These are phyloP conservation scores for Lichtheimia corymbifera DNA, from an alignment of 371 early-diverging fungal species.

Conservation along the genomic window DNA sequence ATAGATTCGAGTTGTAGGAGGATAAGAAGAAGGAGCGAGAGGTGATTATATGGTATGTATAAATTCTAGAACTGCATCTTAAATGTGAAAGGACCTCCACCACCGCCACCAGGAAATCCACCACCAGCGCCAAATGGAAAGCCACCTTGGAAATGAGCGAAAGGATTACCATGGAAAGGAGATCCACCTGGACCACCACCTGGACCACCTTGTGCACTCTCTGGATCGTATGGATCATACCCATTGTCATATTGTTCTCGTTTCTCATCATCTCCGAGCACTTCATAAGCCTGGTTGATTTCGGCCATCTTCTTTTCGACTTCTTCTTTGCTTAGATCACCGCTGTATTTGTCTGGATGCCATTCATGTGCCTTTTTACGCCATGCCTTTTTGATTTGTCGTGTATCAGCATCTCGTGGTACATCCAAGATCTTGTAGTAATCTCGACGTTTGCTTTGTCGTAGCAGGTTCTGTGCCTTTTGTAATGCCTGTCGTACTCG, in stretches of 20 bases:
- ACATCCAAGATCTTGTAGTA: constrained; percentile 94
- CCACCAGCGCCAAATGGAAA: constrained; percentile 47
- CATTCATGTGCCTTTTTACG: constrained; percentile 84
- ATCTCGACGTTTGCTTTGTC: constrained; percentile 77
- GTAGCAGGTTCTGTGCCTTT: constrained; percentile 70
- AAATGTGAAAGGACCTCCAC: constrained; percentile 59
- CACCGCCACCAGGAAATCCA: constrained; percentile 58
- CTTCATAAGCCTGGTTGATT: constrained; percentile 93
- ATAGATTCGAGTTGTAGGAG: neutral
- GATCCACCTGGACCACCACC: constrained; percentile 27
- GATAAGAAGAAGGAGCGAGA: neutral
- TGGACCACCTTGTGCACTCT: constrained; percentile 43
- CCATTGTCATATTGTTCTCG: constrained; percentile 86
- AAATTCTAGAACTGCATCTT: constrained; percentile 38
- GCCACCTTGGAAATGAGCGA: constrained; percentile 58
- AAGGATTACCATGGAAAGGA: constrained; percentile 47
- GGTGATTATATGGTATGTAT: too few relatives aligned
- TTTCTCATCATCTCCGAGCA: constrained; percentile 76
- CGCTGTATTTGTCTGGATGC: constrained; percentile 91
- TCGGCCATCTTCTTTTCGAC: constrained; percentile 91
- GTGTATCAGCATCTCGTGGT: constrained; percentile 66
- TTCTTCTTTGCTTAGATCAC: constrained; percentile 74
- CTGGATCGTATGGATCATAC: constrained; percentile 91
- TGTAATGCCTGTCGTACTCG: constrained; percentile 58
- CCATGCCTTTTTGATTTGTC: constrained; percentile 93